Evolutionary conservation across 1,284 basidiomycete genomes (phyloP), one percentile per base, ranked within the genome.

Genomic region (Cryptococcus jaspeensis): DNA sequence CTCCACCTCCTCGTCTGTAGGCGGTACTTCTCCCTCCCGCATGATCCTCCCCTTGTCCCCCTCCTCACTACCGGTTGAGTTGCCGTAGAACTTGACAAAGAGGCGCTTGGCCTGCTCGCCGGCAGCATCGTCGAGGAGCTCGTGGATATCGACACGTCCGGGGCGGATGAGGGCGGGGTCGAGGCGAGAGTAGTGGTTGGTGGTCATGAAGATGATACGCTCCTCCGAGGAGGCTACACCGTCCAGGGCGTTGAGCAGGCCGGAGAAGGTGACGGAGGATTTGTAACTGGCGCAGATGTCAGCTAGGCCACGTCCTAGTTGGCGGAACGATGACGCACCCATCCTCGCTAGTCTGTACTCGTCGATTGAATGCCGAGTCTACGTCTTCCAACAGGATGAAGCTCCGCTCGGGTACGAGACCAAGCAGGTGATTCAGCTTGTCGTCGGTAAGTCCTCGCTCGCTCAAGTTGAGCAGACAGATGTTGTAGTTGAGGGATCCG

Each of bases 151-250:
- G 38, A 99, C 93, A 9, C 95, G 84, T 1, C 95, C 95, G 0
- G 95, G 95, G 52, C 95, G 87, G 65, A 99, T 92, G 39, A 99
- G 84, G 0, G 96, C 95, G 9, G 91, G 88, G 64, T 84, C 79
- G 42, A 83, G 76, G 11, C 68, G 70, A 8, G 75, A 69, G 54
- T 90, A 78, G 69, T 98, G 95, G 76, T 99, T 99, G n/a, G 95
- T 99, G 1, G 95, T 99, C 89, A 99, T 92, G 78, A 99, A 99
- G 42, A 99, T 86, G 70, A 99, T 89, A n/a, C 96, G 86, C 70
- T 96, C 92, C 75, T 96, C 92, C 38, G 93, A 92, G 4, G 91
- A 94, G 2, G 94, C 95, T 15, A 99, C 95, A 18, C 96, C 96
- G 73, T 99, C 96, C 3, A 99, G 83, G 5, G 95, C 93, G 71